Evolutionary conservation across 1,284 basidiomycete species (phyloP), one percentile per base, ranked within the genome.

Genomic region (Fistulinella cinereoalba): DNA sequence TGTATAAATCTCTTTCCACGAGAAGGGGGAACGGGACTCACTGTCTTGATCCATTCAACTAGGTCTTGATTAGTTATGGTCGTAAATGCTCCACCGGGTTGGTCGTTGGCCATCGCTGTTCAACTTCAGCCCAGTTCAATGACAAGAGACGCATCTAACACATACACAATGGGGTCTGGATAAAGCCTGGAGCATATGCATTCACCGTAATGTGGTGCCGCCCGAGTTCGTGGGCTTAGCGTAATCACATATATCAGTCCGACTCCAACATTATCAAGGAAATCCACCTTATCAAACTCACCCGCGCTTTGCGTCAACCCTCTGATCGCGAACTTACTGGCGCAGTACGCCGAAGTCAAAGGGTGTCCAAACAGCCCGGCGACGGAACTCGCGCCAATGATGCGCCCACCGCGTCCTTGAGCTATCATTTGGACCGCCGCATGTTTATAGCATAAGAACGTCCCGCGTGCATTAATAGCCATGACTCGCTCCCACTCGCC

Each of bases 401-500:
- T 64, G 7, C 67, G 44, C 6, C 71, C 71, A 2, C 70, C 69
- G 12, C 53, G 52, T 32, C 67, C 67, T 54, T 69, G 67, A 37
- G 53, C 49, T 44, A 69, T 61, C 64, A 67, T 62, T 23, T 64
- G 58, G 15, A 41, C 38, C 19, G 66, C 67, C 9, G 64, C 66
- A 19, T 61, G 54, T 43, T 64, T 64, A 41, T 65, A 68, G 56
- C 63, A 69, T 15, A 62, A 48, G 21, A 65, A 54, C 8, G 58
- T 34, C 7, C 64, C 64, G 16, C 52, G 52, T 16, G 54, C 52
- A 37, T 69, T 69, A 36, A 65, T 44, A 11, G 43, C 36, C 42
- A 62, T 44, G 2, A 58, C 33, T 12, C 37, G 49, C 18, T 70
- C 64, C 41, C 60, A 55, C 0, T 48, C 44, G 3, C 55, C 55